phyloP scores from a whole-genome alignment of 768 basidiomycete genomes.

The Lactarius hatsudake region DNA sequence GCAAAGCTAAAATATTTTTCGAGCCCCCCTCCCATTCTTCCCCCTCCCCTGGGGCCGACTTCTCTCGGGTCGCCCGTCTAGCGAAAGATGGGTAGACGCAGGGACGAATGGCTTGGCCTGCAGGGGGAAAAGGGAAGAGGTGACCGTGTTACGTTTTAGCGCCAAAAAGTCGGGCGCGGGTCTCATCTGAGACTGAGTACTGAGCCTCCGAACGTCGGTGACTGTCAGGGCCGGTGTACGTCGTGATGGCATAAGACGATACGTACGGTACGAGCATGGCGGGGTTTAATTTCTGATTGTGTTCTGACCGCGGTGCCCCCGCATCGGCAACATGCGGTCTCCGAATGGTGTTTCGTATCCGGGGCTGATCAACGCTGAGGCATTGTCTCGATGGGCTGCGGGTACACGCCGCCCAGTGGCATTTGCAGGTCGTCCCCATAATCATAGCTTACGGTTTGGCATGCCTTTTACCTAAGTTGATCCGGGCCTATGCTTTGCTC shows the following conservation, averaged over 20 bases:
- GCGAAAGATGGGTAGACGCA: neutral
- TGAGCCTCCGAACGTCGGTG: neutral
- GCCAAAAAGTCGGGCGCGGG: neutral
- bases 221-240: neutral
- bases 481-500: neutral
- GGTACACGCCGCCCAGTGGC: neutral
- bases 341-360: neutral
- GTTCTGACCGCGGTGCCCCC: conserved; percentile 1
- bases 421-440: neutral
- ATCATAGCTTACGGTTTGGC: neutral
- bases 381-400: neutral
- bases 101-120: neutral
- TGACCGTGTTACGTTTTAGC: neutral
- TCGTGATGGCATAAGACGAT: neutral
- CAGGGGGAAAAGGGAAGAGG: neutral
- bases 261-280: conserved; percentile 1
- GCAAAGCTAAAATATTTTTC: neutral
- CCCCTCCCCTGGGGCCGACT: neutral
- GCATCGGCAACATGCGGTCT: conserved; percentile 1
- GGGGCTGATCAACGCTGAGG: conserved; percentile 1
- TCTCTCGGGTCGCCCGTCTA: neutral
- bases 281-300: neutral
- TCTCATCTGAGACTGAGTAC: neutral
- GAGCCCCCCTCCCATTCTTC: neutral
- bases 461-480: neutral